Evolutionary conservation across 1,284 basidiomycete species (phyloP).

Genomic region (Phellopilus nigrolimitatus): DNA sequence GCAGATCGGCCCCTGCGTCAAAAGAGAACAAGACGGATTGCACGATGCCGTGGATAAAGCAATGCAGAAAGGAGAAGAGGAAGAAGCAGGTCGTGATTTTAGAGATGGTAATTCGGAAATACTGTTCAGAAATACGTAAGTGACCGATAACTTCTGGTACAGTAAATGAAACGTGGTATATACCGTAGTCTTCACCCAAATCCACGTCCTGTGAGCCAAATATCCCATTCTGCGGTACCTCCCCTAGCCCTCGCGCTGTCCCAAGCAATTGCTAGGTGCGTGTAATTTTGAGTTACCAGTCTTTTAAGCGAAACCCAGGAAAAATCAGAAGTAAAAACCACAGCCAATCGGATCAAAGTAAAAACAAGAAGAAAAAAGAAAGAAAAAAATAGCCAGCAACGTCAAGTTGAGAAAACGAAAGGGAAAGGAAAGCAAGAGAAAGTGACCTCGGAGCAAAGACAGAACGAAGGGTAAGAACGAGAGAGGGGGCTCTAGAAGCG

Average conservation of each 20-base stretch:
- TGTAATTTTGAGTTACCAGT: neutral
- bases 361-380: neutral
- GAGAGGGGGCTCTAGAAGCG: neutral
- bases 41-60: constrained; percentile 35
- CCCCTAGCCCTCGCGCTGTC: no score
- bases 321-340: neutral
- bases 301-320: neutral
- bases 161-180: neutral
- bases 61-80: constrained; percentile 32
- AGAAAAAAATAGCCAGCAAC: neutral
- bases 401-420: neutral
- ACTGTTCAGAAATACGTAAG: constrained; percentile 23
- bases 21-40: constrained; percentile 45
- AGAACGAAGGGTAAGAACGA: neutral
- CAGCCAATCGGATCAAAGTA: neutral
- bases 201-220: constrained; percentile 11
- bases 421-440: neutral
- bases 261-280: no score
- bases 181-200: constrained; percentile 19
- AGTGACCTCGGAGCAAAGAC: neutral
- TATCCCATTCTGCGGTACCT: neutral
- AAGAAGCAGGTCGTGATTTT: constrained; percentile 44
- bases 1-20: constrained; percentile 37
- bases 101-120: constrained; percentile 32
- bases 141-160: neutral